These are phyloP conservation scores for Aspergillus sp. DNA, from an alignment of 2,329 filamentous ascomycete species.

Conservation along the genomic window DNA sequence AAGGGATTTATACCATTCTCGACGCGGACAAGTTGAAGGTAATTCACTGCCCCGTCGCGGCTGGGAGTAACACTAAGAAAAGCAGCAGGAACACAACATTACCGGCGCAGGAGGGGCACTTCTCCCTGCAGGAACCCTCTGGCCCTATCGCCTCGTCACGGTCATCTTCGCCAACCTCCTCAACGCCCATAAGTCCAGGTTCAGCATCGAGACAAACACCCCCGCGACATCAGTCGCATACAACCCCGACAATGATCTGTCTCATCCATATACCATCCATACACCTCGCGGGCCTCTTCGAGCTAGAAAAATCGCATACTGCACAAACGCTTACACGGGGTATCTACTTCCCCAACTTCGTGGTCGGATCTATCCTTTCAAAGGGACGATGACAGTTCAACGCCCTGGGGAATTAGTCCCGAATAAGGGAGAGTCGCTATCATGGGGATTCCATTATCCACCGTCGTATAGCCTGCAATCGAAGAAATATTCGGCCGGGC, in stretches of 20 bases:
- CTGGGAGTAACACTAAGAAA: neutral
- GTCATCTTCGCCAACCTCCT: conserved; percentile 17
- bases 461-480: conserved; percentile 14
- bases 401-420: conserved; percentile 16
- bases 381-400: conserved; percentile 43
- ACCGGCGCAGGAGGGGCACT: conserved; percentile 19
- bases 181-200: conserved; percentile 16
- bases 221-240: conserved; percentile 20
- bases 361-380: conserved; percentile 34
- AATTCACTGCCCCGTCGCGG: neutral
- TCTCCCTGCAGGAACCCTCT: conserved; percentile 28
- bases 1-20: conserved; percentile 20
- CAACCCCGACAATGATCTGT: neutral
- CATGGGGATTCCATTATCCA: conserved; percentile 28
- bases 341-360: conserved; percentile 38
- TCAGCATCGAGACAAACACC: conserved; percentile 28
- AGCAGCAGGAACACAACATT: conserved; percentile 12
- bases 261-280: conserved; percentile 19
- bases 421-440: conserved; percentile 14
- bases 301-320: conserved; percentile 35
- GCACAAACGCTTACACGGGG: conserved; percentile 39
- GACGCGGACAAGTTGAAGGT: conserved; percentile 4
- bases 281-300: conserved; percentile 34
- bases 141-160: conserved; percentile 34
- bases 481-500: conserved; percentile 10